Conservation (phyloP, 768 basidiomycete species). For the Xerocomus brunneocitrinus region DNA sequence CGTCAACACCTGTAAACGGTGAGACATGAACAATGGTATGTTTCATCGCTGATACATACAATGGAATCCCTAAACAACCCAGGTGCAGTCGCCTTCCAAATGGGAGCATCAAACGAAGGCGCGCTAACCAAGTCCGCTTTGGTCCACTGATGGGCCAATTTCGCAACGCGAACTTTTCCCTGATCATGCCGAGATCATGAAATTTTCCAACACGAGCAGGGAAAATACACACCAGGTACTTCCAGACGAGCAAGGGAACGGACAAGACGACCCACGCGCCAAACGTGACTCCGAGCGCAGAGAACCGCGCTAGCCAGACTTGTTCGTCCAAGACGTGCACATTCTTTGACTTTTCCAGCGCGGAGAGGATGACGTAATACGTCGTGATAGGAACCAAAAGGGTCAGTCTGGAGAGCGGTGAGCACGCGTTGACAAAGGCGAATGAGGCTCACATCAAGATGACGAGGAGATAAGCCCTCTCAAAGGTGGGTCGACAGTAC, state of each 20-base stretch:
- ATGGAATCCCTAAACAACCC: constrained; percentile 34
- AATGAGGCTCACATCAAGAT: constrained; percentile 35
- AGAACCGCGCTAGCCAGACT: constrained; percentile 34
- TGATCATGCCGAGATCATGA: constrained; percentile 12
- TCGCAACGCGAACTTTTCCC: constrained; percentile 40
- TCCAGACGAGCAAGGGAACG: constrained; percentile 44
- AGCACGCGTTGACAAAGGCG: background rate
- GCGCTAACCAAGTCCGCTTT: constrained; percentile 33
- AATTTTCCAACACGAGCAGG: background rate
- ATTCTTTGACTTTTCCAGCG: constrained; percentile 3
- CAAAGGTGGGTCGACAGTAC: constrained; percentile 43
- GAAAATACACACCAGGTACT: constrained; percentile 36
- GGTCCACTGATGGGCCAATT: constrained; percentile 38
- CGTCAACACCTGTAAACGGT: constrained; percentile 31
- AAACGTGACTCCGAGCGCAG: constrained; percentile 35
- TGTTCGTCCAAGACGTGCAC: constrained; percentile 12
- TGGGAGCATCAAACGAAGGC: constrained; percentile 24
- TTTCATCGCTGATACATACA: constrained; percentile 26
- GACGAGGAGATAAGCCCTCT: constrained; percentile 39
- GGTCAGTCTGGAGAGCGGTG: constrained; percentile 26
- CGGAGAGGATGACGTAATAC: constrained; percentile 32
- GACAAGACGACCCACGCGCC: constrained; percentile 37
- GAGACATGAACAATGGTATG: background rate
- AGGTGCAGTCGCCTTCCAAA: constrained; percentile 41
- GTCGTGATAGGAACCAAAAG: constrained; percentile 38